Percentiles rank a stretch among this genome's conserved stretches.
phyloP scores from a whole-genome alignment of 2,329 filamentous ascomycete species.

The Nakataea oryzae region DNA sequence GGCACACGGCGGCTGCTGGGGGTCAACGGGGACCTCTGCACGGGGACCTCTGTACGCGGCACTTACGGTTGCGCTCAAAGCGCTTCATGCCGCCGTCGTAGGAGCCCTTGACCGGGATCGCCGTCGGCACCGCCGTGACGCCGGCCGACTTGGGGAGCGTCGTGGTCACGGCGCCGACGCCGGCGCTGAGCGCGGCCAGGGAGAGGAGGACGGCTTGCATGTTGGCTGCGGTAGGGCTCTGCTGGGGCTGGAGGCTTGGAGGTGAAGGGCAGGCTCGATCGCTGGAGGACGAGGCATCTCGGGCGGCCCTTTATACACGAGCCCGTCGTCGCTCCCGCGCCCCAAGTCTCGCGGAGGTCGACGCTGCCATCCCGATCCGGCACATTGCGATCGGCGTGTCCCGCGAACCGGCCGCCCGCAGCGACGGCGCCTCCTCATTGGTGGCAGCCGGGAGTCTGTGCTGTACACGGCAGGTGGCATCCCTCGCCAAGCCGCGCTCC shows the following conservation, averaged over 20 bases:
- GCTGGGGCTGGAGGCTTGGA: neutral
- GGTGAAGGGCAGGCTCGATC: too few species aligned
- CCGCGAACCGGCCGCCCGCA: neutral
- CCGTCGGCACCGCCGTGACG: constrained; percentile 1
- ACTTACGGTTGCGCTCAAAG: constrained; percentile 4
- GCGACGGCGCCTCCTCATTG: too few species aligned
- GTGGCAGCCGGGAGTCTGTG: neutral
- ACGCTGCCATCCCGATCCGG: neutral
- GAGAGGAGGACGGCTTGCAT: constrained; percentile 4
- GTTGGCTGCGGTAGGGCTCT: neutral
- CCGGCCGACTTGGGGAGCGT: constrained; percentile 4
- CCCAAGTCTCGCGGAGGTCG: too few species aligned
- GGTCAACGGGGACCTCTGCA: too few species aligned
- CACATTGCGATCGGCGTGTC: neutral
- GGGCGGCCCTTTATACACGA: too few species aligned
- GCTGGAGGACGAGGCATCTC: too few species aligned
- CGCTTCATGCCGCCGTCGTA: constrained; percentile 4
- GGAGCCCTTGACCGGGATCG: constrained; percentile 5
- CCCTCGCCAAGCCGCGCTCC: neutral
- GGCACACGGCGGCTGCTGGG: constrained; percentile 6
- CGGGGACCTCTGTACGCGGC: neutral
- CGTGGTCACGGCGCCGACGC: constrained; percentile 3
- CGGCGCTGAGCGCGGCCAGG: constrained; percentile 1
- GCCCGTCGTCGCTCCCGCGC: too few species aligned
- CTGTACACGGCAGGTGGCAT: too few species aligned